Conservation (phyloP, 331 rosid genomes). For the Quercus phellos region DNA sequence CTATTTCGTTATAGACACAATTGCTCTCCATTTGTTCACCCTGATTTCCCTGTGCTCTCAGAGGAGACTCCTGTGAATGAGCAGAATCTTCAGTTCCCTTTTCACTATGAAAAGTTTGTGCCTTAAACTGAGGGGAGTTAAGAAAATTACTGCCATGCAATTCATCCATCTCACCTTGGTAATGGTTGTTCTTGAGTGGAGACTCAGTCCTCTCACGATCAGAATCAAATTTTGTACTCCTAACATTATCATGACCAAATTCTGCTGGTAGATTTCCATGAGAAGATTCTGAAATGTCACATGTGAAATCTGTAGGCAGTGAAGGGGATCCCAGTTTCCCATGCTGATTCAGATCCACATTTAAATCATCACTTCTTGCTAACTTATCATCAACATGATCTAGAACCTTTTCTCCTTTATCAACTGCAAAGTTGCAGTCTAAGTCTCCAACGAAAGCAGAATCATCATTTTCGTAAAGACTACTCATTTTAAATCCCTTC, state of each 20-base stretch:
- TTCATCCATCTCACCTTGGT: constrained; percentile 1
- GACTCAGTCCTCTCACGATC: background rate
- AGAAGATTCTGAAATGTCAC: background rate
- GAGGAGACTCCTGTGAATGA: constrained; percentile 4
- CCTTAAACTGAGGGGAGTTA: background rate
- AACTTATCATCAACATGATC: background rate
- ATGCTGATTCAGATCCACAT: background rate
- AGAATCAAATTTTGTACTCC: background rate
- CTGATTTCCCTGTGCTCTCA: background rate
- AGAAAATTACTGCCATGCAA: constrained; percentile 1
- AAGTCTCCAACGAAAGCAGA: background rate
- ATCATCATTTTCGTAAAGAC: background rate
- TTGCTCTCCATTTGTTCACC: background rate
- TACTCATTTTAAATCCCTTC: background rate
- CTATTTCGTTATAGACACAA: background rate
- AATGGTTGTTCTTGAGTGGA: background rate
- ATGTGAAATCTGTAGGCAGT: background rate
- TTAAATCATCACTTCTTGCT: background rate
- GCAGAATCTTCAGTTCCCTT: constrained; percentile 6
- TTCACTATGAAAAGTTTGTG: background rate
- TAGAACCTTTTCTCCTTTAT: background rate
- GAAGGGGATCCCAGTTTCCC: background rate
- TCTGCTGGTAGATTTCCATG: background rate
- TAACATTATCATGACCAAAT: background rate
- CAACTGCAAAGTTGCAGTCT: background rate